Conservation (phyloP, 257 asterid species). For the Plantago major region DNA sequence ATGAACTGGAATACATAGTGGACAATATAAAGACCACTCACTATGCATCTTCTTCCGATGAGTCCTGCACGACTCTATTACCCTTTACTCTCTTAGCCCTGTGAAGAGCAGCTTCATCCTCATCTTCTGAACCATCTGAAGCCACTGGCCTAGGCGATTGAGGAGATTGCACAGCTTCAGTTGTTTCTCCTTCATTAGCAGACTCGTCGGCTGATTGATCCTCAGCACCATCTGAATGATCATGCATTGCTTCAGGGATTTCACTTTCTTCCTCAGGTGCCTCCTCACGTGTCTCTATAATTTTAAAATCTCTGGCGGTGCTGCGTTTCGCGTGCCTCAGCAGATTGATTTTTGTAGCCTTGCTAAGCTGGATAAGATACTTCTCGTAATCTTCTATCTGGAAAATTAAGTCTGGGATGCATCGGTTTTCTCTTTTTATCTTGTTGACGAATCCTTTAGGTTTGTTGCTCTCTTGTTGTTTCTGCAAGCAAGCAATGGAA, state of each 20-base stretch:
- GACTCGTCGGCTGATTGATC: conserved; percentile 33
- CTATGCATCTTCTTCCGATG: conserved; percentile 56
- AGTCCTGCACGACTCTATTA: conserved; percentile 46
- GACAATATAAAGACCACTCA: too few species aligned
- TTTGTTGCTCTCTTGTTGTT: conserved; percentile 54
- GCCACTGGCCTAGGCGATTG: conserved; percentile 29
- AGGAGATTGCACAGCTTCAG: conserved; percentile 16
- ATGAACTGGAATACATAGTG: too few species aligned
- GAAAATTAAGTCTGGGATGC: conserved; percentile 76
- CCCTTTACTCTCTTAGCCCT: conserved; percentile 46
- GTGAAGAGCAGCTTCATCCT: conserved; percentile 34
- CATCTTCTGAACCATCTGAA: conserved; percentile 41
- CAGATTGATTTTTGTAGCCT: conserved; percentile 58
- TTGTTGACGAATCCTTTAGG: conserved; percentile 51
- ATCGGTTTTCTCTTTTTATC: conserved; percentile 80
- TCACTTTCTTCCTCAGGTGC: conserved; percentile 33
- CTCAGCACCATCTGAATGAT: conserved; percentile 23
- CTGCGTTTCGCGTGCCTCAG: conserved; percentile 83
- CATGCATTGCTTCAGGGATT: conserved; percentile 18
- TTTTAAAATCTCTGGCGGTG: conserved; percentile 81
- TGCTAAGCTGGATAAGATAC: conserved; percentile 72
- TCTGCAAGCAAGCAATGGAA: conserved; percentile 32
- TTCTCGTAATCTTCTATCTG: conserved; percentile 83
- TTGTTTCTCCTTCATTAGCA: conserved; percentile 27
- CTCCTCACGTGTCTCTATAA: conserved; percentile 39